phyloP scores from a whole-genome alignment of 805 yeast genomes.

The Saturnispora quitensis region DNA sequence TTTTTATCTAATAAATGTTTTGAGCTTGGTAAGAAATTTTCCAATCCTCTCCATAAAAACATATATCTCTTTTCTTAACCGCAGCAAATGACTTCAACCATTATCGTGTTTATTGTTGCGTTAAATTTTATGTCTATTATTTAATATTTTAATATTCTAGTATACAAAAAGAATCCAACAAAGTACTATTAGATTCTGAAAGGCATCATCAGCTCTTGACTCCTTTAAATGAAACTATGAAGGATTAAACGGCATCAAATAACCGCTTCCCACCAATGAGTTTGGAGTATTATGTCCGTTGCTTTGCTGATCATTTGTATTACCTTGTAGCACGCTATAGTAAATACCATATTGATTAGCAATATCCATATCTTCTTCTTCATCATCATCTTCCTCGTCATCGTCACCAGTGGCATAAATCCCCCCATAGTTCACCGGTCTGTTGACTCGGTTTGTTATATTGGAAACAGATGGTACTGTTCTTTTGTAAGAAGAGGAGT shows the following conservation, averaged over 20 bases:
- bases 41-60: background rate
- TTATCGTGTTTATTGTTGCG: background rate
- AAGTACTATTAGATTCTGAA: background rate
- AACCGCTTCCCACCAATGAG: conserved; percentile 15
- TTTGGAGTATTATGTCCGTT: conserved; percentile 5
- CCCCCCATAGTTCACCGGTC: conserved; percentile 8
- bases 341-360: conserved; percentile 29
- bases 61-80: background rate
- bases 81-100: background rate
- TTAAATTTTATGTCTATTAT: background rate
- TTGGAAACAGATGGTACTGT: conserved; percentile 6
- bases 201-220: background rate
- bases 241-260: conserved; percentile 27
- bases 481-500: conserved; percentile 5
- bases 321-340: conserved; percentile 21
- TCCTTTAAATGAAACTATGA: conserved; percentile 11
- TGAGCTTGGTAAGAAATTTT: background rate
- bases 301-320: background rate
- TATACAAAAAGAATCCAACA: background rate
- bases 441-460: conserved; percentile 2
- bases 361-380: conserved; percentile 24
- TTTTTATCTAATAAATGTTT: background rate
- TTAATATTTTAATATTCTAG: background rate
- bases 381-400: conserved; percentile 20
- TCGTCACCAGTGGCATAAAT: conserved; percentile 9